Conservation (phyloP, 345 rosid species). For the Corymbia maculata region DNA sequence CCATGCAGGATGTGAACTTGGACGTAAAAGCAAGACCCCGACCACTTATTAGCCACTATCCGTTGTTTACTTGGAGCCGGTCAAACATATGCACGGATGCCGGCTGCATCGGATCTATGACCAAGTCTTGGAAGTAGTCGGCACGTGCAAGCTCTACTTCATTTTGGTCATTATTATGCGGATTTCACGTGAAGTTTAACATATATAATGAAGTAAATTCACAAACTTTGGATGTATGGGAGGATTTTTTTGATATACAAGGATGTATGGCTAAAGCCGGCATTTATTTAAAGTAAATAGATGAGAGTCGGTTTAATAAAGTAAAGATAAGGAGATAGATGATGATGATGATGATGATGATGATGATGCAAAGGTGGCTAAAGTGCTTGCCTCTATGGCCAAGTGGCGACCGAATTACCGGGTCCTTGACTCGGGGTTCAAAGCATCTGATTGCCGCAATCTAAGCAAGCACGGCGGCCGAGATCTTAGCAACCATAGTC, state of each 20-base stretch:
- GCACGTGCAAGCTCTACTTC: not conserved
- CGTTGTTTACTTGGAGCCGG: not conserved
- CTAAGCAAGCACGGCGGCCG: not conserved
- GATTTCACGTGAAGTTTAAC: not conserved
- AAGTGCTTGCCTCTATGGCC: not conserved
- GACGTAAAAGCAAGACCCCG: not conserved
- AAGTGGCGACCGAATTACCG: not conserved
- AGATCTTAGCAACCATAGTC: not conserved
- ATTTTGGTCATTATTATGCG: not conserved
- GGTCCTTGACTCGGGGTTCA: not conserved
- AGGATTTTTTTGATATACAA: not conserved
- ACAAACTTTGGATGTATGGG: not conserved
- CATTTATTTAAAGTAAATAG: not conserved
- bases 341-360: not conserved
- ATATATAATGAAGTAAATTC: not conserved
- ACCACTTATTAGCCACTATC: not conserved
- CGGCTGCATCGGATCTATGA: not conserved
- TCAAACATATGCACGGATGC: not conserved
- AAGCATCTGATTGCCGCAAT: not conserved
- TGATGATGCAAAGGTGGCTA: not conserved
- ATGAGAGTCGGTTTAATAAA: not conserved
- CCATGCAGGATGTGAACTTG: not conserved
- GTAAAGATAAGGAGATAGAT: not conserved
- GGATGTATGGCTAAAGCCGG: not conserved
- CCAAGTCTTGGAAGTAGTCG: not conserved